Conservation (phyloP, 2,329 filamentous ascomycete species). For the Neofusicoccum kwambonambiense region DNA sequence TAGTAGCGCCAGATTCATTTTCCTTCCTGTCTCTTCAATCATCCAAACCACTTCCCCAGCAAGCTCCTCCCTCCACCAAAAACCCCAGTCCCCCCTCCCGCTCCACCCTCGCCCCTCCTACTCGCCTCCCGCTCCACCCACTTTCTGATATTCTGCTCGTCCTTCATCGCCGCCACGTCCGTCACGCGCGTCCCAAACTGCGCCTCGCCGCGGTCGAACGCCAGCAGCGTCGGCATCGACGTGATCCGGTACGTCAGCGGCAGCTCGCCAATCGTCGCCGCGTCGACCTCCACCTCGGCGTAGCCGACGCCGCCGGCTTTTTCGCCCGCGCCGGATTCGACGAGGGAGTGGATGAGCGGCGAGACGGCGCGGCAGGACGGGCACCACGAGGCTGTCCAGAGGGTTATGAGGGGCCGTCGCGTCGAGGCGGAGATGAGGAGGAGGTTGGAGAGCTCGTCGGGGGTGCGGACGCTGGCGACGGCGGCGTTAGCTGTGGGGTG, state of each 20-base stretch:
- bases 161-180: constrained; percentile 46
- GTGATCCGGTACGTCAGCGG: constrained; percentile 46
- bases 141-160: constrained; percentile 42
- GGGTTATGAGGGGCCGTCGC: constrained; percentile 46
- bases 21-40: background rate
- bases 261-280: constrained; percentile 42
- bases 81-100: background rate
- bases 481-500: background rate
- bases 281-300: constrained; percentile 51
- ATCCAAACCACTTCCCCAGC: constrained; percentile 15
- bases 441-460: constrained; percentile 49
- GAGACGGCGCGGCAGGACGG: constrained; percentile 43
- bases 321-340: constrained; percentile 47
- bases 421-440: constrained; percentile 47
- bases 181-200: constrained; percentile 48
- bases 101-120: constrained; percentile 52
- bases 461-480: constrained; percentile 37
- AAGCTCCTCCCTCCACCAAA: constrained; percentile 20
- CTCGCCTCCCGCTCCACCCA: constrained; percentile 51
- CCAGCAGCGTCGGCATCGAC: constrained; percentile 49
- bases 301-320: constrained; percentile 46
- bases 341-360: constrained; percentile 42
- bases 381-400: constrained; percentile 53
- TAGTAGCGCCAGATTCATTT: too few species aligned
- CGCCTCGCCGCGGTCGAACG: constrained; percentile 51